A percentile compares a stretch with the other conserved stretches of the same genome.
Conservation (phyloP, 805 yeast genomes). For the Saccharomycopsis guyanensis region DNA sequence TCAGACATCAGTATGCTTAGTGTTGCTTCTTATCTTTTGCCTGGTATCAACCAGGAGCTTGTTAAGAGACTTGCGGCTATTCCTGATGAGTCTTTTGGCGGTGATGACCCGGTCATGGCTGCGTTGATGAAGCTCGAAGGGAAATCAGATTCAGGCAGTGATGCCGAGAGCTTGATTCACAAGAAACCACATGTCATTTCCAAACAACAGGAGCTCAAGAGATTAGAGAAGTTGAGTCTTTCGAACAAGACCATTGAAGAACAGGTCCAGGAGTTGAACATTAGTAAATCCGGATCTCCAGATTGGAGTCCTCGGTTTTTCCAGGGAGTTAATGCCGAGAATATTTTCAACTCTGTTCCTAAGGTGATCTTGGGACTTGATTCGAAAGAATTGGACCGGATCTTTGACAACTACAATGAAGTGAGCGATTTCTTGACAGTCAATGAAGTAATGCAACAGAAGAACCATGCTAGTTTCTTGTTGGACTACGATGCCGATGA, state of each 20-base stretch:
- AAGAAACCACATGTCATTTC: neutral
- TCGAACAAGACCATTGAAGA: constrained; percentile 8
- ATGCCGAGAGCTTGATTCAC: constrained; percentile 4
- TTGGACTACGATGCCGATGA: constrained; percentile 59
- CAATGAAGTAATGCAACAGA: constrained; percentile 35
- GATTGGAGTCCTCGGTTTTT: constrained; percentile 2
- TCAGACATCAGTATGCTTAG: constrained; percentile 15
- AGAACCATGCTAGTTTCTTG: constrained; percentile 73
- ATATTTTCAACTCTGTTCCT: constrained; percentile 3
- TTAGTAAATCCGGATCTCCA: neutral
- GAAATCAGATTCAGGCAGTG: neutral
- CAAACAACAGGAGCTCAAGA: neutral
- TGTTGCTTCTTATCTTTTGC: constrained; percentile 18
- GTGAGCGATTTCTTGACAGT: constrained; percentile 29
- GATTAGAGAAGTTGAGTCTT: neutral
- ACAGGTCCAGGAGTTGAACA: constrained; percentile 15
- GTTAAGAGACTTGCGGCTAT: constrained; percentile 75
- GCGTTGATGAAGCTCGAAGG: constrained; percentile 76
- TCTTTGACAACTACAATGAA: constrained; percentile 9
- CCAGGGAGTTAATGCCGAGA: constrained; percentile 6
- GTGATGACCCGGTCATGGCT: constrained; percentile 62
- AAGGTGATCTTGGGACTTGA: constrained; percentile 15
- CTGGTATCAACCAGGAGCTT: constrained; percentile 46
- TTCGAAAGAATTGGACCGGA: constrained; percentile 21
- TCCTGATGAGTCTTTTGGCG: constrained; percentile 65